Conservation (phyloP, 2,329 filamentous ascomycete genomes). For the Whalleya microplaca region DNA sequence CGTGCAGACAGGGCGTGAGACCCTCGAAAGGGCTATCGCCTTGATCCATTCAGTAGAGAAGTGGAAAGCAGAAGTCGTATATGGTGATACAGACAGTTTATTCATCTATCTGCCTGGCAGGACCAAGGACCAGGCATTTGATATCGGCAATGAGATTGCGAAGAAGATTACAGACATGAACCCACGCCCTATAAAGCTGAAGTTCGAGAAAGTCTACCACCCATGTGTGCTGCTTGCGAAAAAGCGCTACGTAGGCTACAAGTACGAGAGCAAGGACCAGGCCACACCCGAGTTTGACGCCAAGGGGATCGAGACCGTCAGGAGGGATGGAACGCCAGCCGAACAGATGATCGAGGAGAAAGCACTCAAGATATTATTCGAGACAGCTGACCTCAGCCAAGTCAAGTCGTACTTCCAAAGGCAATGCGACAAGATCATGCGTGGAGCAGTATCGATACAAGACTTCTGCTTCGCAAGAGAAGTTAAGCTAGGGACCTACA, state of each 20-base stretch:
- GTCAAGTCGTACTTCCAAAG: slow-evolving; percentile 89
- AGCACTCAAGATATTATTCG: slow-evolving; percentile 84
- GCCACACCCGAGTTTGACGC: slow-evolving; percentile 88
- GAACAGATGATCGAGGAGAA: slow-evolving; percentile 98
- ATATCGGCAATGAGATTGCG: slow-evolving; percentile 90
- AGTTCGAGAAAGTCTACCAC: slow-evolving; percentile 98
- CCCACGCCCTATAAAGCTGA: slow-evolving; percentile 89
- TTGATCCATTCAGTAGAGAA: slow-evolving; percentile 84
- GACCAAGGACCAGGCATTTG: slow-evolving; percentile 85
- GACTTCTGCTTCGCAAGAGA: slow-evolving; percentile 96
- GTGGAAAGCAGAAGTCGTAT: slow-evolving; percentile 97
- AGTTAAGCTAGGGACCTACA: slow-evolving; percentile 88
- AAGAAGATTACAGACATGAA: slow-evolving; percentile 86
- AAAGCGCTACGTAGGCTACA: slow-evolving; percentile 97
- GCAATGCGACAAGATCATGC: slow-evolving; percentile 93
- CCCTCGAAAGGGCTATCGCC: slow-evolving; percentile 89
- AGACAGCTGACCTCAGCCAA: slow-evolving; percentile 83
- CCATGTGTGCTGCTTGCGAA: slow-evolving; percentile 94
- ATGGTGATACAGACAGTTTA: slow-evolving; percentile 94
- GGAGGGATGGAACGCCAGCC: slow-evolving; percentile 90
- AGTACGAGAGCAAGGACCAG: slow-evolving; percentile 82
- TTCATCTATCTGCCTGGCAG: slow-evolving; percentile 90
- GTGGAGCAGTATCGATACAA: slow-evolving; percentile 82
- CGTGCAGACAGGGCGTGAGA: slow-evolving; percentile 93
- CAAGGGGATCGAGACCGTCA: slow-evolving; percentile 97